Conservation (phyloP, 257 asterid genomes). For the Jasminum sambac region DNA sequence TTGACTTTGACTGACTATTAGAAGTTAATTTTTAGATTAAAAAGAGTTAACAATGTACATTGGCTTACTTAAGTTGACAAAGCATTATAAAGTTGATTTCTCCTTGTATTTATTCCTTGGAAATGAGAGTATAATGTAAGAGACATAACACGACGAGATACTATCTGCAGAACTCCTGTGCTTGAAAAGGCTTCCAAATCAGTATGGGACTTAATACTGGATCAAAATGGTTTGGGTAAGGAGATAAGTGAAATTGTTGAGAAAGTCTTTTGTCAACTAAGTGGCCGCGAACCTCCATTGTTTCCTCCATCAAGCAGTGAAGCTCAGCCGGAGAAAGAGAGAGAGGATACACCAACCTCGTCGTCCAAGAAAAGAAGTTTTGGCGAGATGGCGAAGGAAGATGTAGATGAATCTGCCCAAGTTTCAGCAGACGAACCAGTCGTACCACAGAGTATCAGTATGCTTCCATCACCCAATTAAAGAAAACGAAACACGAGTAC, state of each 20-base stretch:
- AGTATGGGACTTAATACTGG: slow-evolving; percentile 91
- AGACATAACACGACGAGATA: slow-evolving; percentile 24
- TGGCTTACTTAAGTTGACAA: background rate
- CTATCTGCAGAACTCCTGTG: slow-evolving; percentile 72
- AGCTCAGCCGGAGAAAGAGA: slow-evolving; percentile 53
- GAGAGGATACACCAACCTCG: slow-evolving; percentile 47
- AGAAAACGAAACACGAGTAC: slow-evolving; percentile 23
- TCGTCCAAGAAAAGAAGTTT: slow-evolving; percentile 71
- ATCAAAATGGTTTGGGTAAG: slow-evolving; percentile 83
- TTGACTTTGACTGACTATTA: too few relatives aligned
- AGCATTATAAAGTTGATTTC: slow-evolving; percentile 14
- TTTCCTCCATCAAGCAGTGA: slow-evolving; percentile 46
- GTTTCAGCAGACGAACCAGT: slow-evolving; percentile 30
- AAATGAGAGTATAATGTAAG: background rate
- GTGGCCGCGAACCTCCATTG: slow-evolving; percentile 88
- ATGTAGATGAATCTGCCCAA: slow-evolving; percentile 38
- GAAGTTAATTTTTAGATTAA: too few relatives aligned
- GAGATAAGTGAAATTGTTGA: slow-evolving; percentile 85
- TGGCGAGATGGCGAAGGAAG: slow-evolving; percentile 46
- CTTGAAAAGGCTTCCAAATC: slow-evolving; percentile 96
- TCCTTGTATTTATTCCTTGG: background rate
- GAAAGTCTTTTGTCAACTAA: slow-evolving; percentile 80
- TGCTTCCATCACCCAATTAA: slow-evolving; percentile 27
- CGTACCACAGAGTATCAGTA: slow-evolving; percentile 20
- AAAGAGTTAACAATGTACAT: background rate